phyloP scores from a whole-genome alignment of 257 asterid species.

The Orobanche coerulescens region DNA sequence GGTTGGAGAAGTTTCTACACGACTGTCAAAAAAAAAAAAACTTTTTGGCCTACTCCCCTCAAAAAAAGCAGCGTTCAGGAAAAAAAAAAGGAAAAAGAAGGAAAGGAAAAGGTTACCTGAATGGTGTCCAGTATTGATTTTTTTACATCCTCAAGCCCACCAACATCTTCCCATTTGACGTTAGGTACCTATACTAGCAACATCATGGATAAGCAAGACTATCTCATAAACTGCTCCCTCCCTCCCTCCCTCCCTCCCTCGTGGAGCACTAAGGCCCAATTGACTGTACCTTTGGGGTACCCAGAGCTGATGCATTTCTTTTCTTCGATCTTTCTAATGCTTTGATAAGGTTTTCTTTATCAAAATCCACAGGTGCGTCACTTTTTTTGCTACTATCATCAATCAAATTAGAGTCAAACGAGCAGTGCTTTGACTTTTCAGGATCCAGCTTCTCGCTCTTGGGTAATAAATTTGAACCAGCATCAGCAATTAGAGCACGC shows the following conservation, averaged over 20 bases:
- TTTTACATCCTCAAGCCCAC: slow-evolving; percentile 98
- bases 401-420: slow-evolving; percentile 29
- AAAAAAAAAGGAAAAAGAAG: background rate
- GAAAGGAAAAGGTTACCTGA: slow-evolving; percentile 49
- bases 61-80: background rate
- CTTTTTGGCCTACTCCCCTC: background rate
- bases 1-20: background rate
- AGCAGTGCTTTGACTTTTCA: slow-evolving; percentile 26
- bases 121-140: slow-evolving; percentile 91
- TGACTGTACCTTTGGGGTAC: slow-evolving; percentile 82
- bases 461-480: slow-evolving; percentile 59
- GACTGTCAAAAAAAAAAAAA: too few species aligned
- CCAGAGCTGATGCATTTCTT: slow-evolving; percentile 92
- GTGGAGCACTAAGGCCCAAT: background rate
- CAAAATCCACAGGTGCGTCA: slow-evolving; percentile 33
- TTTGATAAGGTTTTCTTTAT: slow-evolving; percentile 69
- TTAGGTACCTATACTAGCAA: slow-evolving; percentile 47
- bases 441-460: slow-evolving; percentile 34
- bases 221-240: background rate
- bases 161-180: slow-evolving; percentile 97
- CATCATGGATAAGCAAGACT: slow-evolving; percentile 20
- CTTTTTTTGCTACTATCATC: slow-evolving; percentile 28
- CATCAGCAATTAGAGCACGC: slow-evolving; percentile 82
- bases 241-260: too few species aligned
- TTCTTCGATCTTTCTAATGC: slow-evolving; percentile 88